Conservation (phyloP, 768 basidiomycete species). For the Auriscalpium microsporum region DNA sequence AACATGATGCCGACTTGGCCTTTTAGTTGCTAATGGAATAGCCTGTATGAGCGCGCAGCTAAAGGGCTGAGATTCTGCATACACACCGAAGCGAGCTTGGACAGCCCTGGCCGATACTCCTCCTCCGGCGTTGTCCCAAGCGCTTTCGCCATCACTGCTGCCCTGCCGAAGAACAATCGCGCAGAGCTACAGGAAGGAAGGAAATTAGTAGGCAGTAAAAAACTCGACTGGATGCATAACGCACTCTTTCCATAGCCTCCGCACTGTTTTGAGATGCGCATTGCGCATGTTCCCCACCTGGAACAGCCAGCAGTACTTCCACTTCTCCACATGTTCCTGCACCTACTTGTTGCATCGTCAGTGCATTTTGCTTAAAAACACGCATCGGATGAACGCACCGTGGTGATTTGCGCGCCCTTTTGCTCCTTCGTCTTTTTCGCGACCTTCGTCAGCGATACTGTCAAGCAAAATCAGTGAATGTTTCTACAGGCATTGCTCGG, state of each 20-base stretch:
- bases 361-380: neutral
- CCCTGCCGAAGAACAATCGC: constrained; percentile 82
- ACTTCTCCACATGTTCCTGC: constrained; percentile 78
- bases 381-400: constrained; percentile 38
- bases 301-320: constrained; percentile 94
- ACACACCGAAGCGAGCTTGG: constrained; percentile 70
- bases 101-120: constrained; percentile 73
- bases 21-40: constrained; percentile 65
- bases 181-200: constrained; percentile 48
- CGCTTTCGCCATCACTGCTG: constrained; percentile 92
- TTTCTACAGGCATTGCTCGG: neutral
- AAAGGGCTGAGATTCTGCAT: neutral
- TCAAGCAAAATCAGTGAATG: neutral
- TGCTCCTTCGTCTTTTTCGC: constrained; percentile 88
- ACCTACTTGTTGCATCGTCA: constrained; percentile 37
- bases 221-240: constrained; percentile 22
- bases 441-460: constrained; percentile 92
- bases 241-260: constrained; percentile 89
- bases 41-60: neutral
- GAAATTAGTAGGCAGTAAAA: neutral
- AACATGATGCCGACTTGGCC: constrained; percentile 93
- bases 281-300: constrained; percentile 95
- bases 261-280: constrained; percentile 86
- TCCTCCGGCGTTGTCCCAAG: constrained; percentile 81
- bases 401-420: constrained; percentile 74